Percentiles rank a stretch among this genome's conserved stretches.
These are phyloP conservation scores for Dittrichia graveolens DNA, from an alignment of 129 eudicot genomes.

Conservation along the genomic window DNA sequence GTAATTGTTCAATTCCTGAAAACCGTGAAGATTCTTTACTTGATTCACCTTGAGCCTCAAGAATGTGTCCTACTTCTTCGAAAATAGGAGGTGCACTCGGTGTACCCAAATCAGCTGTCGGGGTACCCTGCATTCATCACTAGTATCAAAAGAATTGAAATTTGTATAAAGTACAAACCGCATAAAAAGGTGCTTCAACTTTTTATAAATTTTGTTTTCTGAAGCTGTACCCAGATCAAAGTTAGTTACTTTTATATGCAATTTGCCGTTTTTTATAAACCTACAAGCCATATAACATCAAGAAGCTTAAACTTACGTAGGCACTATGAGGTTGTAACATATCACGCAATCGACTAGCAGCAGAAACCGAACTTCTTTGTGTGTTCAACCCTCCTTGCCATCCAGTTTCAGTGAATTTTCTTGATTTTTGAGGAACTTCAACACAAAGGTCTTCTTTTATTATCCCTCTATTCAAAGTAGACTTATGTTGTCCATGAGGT, in stretches of 20 bases:
- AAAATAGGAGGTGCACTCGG: constrained; percentile 94
- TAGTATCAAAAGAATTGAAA: constrained; percentile 4
- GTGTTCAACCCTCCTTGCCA: constrained; percentile 46
- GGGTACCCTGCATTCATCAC: constrained; percentile 58
- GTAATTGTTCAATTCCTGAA: constrained; percentile 33
- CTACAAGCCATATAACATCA: neutral
- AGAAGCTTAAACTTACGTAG: constrained; percentile 51
- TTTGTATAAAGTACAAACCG: too few species aligned
- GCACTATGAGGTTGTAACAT: constrained; percentile 56
- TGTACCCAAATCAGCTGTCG: constrained; percentile 69
- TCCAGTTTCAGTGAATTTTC: constrained; percentile 43
- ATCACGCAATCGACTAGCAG: constrained; percentile 48
- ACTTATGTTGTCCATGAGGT: constrained; percentile 31
- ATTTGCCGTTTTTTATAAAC: neutral
- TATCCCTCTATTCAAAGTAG: constrained; percentile 68
- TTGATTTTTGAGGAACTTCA: constrained; percentile 55
- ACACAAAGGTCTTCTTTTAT: constrained; percentile 59
- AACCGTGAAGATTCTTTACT: constrained; percentile 44
- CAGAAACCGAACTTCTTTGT: constrained; percentile 42
- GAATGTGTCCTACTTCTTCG: constrained; percentile 41
- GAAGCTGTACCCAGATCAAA: neutral
- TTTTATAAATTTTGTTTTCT: neutral
- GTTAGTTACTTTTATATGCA: neutral
- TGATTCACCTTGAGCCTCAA: constrained; percentile 42
- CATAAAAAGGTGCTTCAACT: neutral